A percentile compares a stretch with the other conserved stretches of the same genome.
These are phyloP conservation scores for Clathrospora elynae DNA, from an alignment of 2,329 filamentous ascomycete genomes.

Conservation along the genomic window DNA sequence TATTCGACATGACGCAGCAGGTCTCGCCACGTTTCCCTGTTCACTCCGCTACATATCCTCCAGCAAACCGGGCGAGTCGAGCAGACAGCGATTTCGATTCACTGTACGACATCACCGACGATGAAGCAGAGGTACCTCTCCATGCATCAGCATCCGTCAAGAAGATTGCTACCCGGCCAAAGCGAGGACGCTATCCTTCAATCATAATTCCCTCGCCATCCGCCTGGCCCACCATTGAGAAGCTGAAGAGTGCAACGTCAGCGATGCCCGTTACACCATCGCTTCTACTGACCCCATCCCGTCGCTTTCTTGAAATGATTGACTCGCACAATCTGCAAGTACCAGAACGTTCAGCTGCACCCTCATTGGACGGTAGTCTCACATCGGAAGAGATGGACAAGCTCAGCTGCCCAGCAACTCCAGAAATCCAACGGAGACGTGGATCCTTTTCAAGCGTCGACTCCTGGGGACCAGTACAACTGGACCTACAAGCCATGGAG, in stretches of 20 bases:
- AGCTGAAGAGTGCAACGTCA: constrained; percentile 61
- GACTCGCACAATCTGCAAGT: constrained; percentile 63
- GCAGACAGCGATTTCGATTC: constrained; percentile 80
- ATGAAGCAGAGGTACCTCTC: constrained; percentile 65
- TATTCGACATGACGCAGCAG: constrained; percentile 58
- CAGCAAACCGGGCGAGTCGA: constrained; percentile 68
- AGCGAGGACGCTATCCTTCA: constrained; percentile 60
- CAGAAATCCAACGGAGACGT: constrained; percentile 58
- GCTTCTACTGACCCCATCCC: constrained; percentile 74
- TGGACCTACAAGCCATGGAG: constrained; percentile 80
- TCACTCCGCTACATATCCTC: constrained; percentile 49
- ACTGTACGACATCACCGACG: constrained; percentile 81
- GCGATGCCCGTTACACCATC: constrained; percentile 51
- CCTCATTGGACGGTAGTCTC: constrained; percentile 87
- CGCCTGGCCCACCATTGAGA: constrained; percentile 62
- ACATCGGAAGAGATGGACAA: constrained; percentile 85
- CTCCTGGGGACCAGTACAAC: constrained; percentile 65
- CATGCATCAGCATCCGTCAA: constrained; percentile 59
- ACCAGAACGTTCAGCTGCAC: constrained; percentile 77
- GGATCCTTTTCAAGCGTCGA: constrained; percentile 56
- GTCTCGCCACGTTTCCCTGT: constrained; percentile 57
- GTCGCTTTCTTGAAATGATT: constrained; percentile 74
- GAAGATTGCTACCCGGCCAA: constrained; percentile 42
- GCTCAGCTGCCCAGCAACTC: constrained; percentile 83
- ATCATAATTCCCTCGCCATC: constrained; percentile 64